A percentile compares a stretch with the other conserved stretches of the same genome.
Evolutionary conservation across 345 rosid species (phyloP).

Genomic region (Camelina laxa): DNA sequence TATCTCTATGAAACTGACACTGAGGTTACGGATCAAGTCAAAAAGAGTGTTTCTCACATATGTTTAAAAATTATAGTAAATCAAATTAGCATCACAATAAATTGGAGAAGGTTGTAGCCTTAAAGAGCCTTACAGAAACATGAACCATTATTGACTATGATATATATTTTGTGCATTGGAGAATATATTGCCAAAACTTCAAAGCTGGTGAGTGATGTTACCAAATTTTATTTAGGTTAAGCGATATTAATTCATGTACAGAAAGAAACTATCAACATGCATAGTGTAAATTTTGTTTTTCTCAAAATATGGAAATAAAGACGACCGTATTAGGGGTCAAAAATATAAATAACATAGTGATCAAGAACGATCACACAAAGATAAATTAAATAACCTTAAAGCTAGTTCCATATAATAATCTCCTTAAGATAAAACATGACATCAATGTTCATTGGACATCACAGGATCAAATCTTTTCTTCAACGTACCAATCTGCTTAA

Average conservation of each 20-base stretch:
- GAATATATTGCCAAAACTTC: not conserved
- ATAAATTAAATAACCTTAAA: slow-evolving; percentile 1
- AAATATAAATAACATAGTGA: not conserved
- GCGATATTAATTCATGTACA: not conserved
- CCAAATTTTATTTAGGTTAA: not conserved
- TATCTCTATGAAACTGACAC: not conserved
- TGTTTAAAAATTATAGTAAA: not conserved
- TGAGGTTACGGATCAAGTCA: not conserved
- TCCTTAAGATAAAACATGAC: slow-evolving; percentile 27
- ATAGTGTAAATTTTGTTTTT: not conserved
- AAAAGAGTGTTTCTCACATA: not conserved
- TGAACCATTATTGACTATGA: not conserved
- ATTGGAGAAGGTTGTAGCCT: not conserved
- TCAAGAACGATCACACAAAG: slow-evolving; percentile 6
- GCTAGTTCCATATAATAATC: slow-evolving; percentile 1
- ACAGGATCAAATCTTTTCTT: slow-evolving; percentile 59
- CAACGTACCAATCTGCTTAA: slow-evolving; percentile 60
- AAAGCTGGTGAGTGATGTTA: not conserved
- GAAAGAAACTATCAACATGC: not conserved
- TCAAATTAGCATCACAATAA: not conserved
- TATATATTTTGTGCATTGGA: not conserved
- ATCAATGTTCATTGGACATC: slow-evolving; percentile 38
- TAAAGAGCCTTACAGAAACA: not conserved
- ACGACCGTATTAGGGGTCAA: not conserved
- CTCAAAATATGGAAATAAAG: not conserved